These are phyloP conservation scores for Boechera retrofracta DNA, from an alignment of 345 rosid genomes.

Conservation along the genomic window DNA sequence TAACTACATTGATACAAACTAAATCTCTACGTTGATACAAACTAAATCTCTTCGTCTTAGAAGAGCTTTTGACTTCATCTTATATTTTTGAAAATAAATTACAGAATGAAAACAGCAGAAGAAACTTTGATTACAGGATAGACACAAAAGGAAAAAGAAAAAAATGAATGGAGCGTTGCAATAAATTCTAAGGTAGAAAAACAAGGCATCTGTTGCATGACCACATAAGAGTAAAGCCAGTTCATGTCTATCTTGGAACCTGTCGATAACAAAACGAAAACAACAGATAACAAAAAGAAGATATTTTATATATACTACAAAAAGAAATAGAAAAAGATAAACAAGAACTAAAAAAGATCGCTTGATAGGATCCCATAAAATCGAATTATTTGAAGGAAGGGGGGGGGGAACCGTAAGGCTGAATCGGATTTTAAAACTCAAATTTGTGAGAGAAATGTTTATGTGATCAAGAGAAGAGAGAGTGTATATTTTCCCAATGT, in stretches of 20 bases:
- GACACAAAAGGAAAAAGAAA: background rate
- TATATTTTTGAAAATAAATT: background rate
- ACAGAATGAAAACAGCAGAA: slow-evolving; percentile 18
- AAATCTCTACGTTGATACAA: slow-evolving; percentile 23
- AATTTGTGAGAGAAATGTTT: background rate
- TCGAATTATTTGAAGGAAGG: background rate
- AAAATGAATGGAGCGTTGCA: slow-evolving; percentile 26
- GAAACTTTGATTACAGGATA: slow-evolving; percentile 30
- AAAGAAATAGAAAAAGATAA: slow-evolving; percentile 6
- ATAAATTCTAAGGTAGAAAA: slow-evolving; percentile 40
- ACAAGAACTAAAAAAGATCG: slow-evolving; percentile 26
- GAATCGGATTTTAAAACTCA: slow-evolving; percentile 3
- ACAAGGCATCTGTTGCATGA: slow-evolving; percentile 42
- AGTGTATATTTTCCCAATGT: slow-evolving; percentile 5
- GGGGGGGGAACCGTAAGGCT: slow-evolving; percentile 48
- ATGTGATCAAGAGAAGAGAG: slow-evolving; percentile 19
- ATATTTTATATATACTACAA: background rate
- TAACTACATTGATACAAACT: slow-evolving; percentile 22
- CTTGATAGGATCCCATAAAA: slow-evolving; percentile 39
- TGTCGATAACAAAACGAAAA: slow-evolving; percentile 46
- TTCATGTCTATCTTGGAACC: slow-evolving; percentile 80
- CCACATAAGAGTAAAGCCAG: slow-evolving; percentile 46
- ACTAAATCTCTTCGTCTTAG: slow-evolving; percentile 23
- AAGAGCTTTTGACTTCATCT: slow-evolving; percentile 41
- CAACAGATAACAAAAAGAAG: slow-evolving; percentile 19